Base-by-base conservation (phyloP, 805 yeast genomes). In the Saturnispora dispora region DNA sequence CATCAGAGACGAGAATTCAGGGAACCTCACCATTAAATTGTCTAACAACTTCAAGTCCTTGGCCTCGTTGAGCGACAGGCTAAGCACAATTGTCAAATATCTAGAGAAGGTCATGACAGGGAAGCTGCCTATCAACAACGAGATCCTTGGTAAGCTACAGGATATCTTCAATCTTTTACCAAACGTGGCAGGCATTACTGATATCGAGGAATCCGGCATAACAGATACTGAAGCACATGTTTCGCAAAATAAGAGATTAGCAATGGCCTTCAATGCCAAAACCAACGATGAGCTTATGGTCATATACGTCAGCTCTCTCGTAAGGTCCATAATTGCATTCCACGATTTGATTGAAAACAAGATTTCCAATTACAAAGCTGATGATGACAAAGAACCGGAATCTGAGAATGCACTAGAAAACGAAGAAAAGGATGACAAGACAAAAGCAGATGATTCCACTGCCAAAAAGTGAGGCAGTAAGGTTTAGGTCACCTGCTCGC, bases 231-330 rank as follows among this genome's bases (percentile, higher is more conserved):
- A 48, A 30, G 55, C 49, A 4, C 56, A 43, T 33, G 45, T 48
- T 27, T 50, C 63, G 7, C 60, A 56, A 52, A 53, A 54, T 33
- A 56, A 54, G 40, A 60, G 56, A 52, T 54, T 93, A 55, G 75
- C 85, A 20, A 76, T 83, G 49, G 95, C 98, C 2, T 85, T 91
- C 64, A 89, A 95, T 1, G 77, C 86, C 43, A 93, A 91, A 70
- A 88, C 99, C 3, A 95, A 93, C 64, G 99, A 93, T 64, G 96
- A 93, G 68, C 74, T 95, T 60, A 91, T 95, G 99, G 78, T 88
- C 63, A 81, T 93, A 25, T 95, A 95, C 66, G 81, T 93, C 57
- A 80, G 93, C 61, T 83, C 91, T 48, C 73, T 93, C 61, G 96
- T 93, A 23, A 79, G 98, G 64, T 86, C 98, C 5, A 90, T 95